These are phyloP conservation scores for Plasmodium chabaudi DNA, from an alignment of 169 alveolate genomes.

Conservation along the genomic window DNA sequence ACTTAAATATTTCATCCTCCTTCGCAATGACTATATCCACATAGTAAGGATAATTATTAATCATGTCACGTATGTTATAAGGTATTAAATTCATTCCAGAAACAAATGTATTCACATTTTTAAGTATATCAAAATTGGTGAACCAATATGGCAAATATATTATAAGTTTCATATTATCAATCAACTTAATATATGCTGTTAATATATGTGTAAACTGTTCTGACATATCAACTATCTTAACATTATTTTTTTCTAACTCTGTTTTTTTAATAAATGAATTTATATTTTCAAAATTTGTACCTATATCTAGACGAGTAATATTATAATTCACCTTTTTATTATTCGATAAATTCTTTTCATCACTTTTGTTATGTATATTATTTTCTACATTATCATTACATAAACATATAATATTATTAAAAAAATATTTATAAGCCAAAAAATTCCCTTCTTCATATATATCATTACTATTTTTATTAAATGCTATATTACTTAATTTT, in stretches of 20 bases:
- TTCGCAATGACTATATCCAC: conserved; percentile 20
- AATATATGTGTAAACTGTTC: conserved; percentile 52
- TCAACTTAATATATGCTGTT: conserved; percentile 43
- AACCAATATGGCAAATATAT: conserved; percentile 66
- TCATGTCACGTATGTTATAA: conserved; percentile 33
- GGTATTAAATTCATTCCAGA: conserved; percentile 27
- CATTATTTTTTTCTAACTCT: conserved; percentile 35
- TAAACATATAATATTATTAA: conserved; percentile 58
- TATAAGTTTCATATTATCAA: conserved; percentile 45
- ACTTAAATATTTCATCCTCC: conserved; percentile 3
- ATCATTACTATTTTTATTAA: conserved; percentile 16
- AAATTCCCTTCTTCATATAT: conserved; percentile 7
- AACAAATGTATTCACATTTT: conserved; percentile 51
- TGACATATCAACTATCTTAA: conserved; percentile 26
- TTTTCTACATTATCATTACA: conserved; percentile 17
- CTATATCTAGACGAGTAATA: conserved; percentile 27
- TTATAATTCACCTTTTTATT: conserved; percentile 14
- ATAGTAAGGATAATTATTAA: conserved; percentile 40
- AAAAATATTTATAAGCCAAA: conserved; percentile 42
- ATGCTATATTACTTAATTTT: conserved; percentile 37
- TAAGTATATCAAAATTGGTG: conserved; percentile 26
- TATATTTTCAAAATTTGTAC: conserved; percentile 18
- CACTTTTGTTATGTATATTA: neutral
- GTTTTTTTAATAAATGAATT: conserved; percentile 21
- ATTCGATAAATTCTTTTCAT: neutral